Conservation (phyloP, 495 filamentous ascomycete species). For the Apodospora peruviana region DNA sequence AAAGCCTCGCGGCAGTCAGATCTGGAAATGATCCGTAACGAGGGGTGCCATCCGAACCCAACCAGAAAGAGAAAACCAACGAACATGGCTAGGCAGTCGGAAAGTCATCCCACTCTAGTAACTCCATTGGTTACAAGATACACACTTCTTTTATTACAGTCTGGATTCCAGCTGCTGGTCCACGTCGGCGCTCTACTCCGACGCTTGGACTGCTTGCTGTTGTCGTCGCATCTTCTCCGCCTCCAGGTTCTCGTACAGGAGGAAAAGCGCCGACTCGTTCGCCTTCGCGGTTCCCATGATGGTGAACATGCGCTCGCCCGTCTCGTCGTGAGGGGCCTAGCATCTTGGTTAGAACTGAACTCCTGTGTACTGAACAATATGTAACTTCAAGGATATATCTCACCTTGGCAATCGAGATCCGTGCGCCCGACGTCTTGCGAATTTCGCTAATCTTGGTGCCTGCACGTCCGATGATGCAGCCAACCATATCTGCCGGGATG, state of each 20-base stretch:
- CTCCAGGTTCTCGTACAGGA: slow-evolving; percentile 97
- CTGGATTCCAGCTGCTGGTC: slow-evolving; percentile 12
- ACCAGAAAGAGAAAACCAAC: slow-evolving; percentile 24
- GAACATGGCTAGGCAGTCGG: slow-evolving; percentile 12
- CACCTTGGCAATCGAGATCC: slow-evolving; percentile 94
- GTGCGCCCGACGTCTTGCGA: slow-evolving; percentile 87
- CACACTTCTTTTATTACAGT: slow-evolving; percentile 28
- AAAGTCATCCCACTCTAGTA: slow-evolving; percentile 16
- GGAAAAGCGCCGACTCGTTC: slow-evolving; percentile 92
- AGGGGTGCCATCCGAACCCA: slow-evolving; percentile 35
- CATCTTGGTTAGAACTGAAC: background rate
- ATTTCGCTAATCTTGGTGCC: slow-evolving; percentile 98
- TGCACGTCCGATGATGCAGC: slow-evolving; percentile 93
- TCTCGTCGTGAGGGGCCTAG: slow-evolving; percentile 86
- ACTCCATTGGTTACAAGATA: slow-evolving; percentile 12
- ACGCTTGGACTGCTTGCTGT: slow-evolving; percentile 48
- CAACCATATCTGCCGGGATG: slow-evolving; percentile 98
- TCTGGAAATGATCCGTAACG: slow-evolving; percentile 42
- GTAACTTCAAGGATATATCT: too few relatives aligned
- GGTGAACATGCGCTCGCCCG: slow-evolving; percentile 98
- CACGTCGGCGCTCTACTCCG: slow-evolving; percentile 56
- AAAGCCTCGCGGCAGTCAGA: slow-evolving; percentile 57
- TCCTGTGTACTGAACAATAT: background rate
- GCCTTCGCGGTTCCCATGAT: slow-evolving; percentile 89
- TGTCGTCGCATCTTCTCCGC: slow-evolving; percentile 96